phyloP scores from a whole-genome alignment of 2,329 filamentous ascomycete genomes.

The Ceratocystiopsis minuta region DNA sequence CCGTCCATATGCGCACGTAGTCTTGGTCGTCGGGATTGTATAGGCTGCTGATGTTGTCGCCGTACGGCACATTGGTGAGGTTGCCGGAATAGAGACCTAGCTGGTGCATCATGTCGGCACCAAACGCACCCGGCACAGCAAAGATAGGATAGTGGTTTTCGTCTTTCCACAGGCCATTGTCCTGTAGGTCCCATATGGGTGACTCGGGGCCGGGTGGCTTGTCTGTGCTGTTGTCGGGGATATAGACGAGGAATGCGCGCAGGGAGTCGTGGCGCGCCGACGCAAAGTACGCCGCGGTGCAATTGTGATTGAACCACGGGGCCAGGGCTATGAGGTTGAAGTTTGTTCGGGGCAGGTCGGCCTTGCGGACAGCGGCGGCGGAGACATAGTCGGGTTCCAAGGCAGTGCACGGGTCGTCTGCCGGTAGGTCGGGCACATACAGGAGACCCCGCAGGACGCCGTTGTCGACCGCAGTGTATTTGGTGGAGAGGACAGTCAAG shows the following conservation, averaged over 20 bases:
- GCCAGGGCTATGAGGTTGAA: conserved; percentile 67
- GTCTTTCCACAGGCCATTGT: conserved; percentile 52
- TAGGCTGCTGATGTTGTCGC: conserved; percentile 33
- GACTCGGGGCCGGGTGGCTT: conserved; percentile 50
- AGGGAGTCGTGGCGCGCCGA: conserved; percentile 40
- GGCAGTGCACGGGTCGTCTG: conserved; percentile 42
- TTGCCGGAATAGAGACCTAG: conserved; percentile 64
- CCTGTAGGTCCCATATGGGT: conserved; percentile 50
- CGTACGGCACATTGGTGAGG: conserved; percentile 41
- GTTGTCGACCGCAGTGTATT: conserved; percentile 39
- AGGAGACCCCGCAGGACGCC: conserved; percentile 58
- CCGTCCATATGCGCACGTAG: conserved; percentile 42
- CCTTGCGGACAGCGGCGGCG: conserved; percentile 51
- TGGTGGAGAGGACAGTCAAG: conserved; percentile 60
- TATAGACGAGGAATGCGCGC: conserved; percentile 46
- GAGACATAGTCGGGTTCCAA: conserved; percentile 51
- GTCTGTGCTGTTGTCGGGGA: conserved; percentile 33
- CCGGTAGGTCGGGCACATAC: conserved; percentile 58
- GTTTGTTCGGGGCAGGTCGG: conserved; percentile 48
- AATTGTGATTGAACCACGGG: conserved; percentile 64
- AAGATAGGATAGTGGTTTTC: conserved; percentile 66
- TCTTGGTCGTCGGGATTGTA: conserved; percentile 38
- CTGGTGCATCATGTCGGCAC: conserved; percentile 49
- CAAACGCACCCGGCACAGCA: conserved; percentile 52
- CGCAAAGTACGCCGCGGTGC: conserved; percentile 54